These are phyloP conservation scores for Phlebopus sp. DNA, from an alignment of 1,284 basidiomycete species.

Conservation along the genomic window DNA sequence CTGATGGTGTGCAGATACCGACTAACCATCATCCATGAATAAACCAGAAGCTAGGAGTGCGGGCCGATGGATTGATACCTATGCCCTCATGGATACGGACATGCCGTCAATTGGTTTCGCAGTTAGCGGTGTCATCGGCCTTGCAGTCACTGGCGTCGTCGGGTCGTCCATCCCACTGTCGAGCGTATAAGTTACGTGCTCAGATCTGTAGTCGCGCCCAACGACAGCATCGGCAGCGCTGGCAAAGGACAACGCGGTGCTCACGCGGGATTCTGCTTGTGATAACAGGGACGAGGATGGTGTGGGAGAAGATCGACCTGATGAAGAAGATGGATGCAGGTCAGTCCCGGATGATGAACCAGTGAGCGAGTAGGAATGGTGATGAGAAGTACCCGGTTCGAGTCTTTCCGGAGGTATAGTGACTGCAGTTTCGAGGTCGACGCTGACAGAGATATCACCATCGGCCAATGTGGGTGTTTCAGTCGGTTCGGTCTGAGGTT, in stretches of 20 bases:
- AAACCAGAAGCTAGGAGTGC: no score
- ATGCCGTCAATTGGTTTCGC: not conserved
- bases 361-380: no score
- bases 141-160: slow-evolving; percentile 16
- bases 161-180: slow-evolving; percentile 4
- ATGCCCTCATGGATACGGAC: not conserved
- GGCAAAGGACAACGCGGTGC: slow-evolving; percentile 11
- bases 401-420: not conserved
- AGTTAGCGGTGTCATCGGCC: slow-evolving; percentile 9
- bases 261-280: slow-evolving; percentile 15
- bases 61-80: not conserved
- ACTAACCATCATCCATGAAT: no score
- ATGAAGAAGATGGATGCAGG: not conserved
- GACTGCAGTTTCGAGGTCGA: no score
- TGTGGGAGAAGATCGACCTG: slow-evolving; percentile 3
- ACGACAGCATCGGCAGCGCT: slow-evolving; percentile 1
- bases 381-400: not conserved
- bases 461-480: not conserved
- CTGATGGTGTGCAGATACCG: no score
- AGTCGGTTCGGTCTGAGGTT: not conserved
- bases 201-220: no score
- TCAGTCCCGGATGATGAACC: no score
- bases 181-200: not conserved
- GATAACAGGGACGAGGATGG: slow-evolving; percentile 3
- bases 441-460: no score